Base-by-base conservation (phyloP, 1,139 yeast species). In the Magnusiomyces suaveolens region DNA sequence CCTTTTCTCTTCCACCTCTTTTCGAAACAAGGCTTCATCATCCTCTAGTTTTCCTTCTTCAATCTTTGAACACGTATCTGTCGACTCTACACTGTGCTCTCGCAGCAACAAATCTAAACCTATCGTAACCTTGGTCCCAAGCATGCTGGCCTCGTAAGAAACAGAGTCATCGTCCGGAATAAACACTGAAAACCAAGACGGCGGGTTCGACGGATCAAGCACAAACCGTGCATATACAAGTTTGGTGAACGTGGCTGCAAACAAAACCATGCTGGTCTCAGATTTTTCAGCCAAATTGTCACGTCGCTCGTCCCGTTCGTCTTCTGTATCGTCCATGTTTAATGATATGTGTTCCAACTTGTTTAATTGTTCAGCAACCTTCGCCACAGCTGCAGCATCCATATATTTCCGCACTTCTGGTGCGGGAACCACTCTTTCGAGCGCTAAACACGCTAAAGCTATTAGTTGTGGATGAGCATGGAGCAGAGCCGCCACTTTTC, bases 231-330 rank as follows among this genome's bases (percentile, higher is more conserved):
- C 55, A 46, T 47, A 52, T 1, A 50, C 29, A 25, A 43, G 29
- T 41, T 53, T 50, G 14, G 57, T 52, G 24, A 55, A 51, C 38
- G 29, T 47, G 23, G 52, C 51, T 24, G 52, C 51, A 20, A 26
- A 32, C 24, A 43, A 41, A 2, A 54, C 55, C 48, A 54, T 23
- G 24, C 39, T 49, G n/a, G 33, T 23, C 1, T 24, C 21, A 4
- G 49, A 23, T 3, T 48, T 43, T 25, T 48, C 38, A 36, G 43
- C 18, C 39, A 41, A 32, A 3, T 32, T 10, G 12, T 48, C 38
- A 21, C 24, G 38, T 1, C 24, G n/a, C 20, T 23, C 12, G 18
- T 46, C 49, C 20, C 33, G 41, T 12, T 46, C 49, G 16, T 29
- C 49, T 21, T 46, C 49, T 14, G 39, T 23, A 10, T 46, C 41